These are phyloP conservation scores for Saitozyma podzolica DNA, from an alignment of 768 basidiomycete species.

Conservation along the genomic window DNA sequence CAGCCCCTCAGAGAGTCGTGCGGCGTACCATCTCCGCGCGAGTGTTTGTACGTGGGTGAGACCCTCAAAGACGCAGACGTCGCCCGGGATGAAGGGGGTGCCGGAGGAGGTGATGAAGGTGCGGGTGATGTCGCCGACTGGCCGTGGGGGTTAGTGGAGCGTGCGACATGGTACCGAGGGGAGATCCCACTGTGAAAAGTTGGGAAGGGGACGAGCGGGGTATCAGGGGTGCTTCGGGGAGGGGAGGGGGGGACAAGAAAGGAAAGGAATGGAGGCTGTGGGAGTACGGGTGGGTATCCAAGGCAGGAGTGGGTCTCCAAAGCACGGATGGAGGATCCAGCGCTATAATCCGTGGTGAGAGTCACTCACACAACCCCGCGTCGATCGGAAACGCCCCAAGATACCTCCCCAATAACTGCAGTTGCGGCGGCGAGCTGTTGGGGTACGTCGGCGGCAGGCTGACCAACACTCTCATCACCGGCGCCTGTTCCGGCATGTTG, in stretches of 20 bases:
- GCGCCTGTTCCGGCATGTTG: slow-evolving; percentile 21
- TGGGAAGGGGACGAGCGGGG: neutral
- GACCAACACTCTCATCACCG: slow-evolving; percentile 40
- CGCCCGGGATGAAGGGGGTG: slow-evolving; percentile 46
- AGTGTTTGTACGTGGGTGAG: slow-evolving; percentile 39
- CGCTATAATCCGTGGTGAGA: neutral
- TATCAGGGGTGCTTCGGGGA: slow-evolving; percentile 1
- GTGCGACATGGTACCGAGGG: too few relatives aligned
- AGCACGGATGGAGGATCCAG: neutral
- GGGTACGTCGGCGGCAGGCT: slow-evolving; percentile 53
- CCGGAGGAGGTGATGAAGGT: slow-evolving; percentile 51
- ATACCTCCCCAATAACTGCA: slow-evolving; percentile 52
- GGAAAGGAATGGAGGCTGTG: slow-evolving; percentile 8
- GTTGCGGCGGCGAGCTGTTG: slow-evolving; percentile 44
- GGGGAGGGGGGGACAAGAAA: neutral
- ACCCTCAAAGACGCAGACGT: slow-evolving; percentile 53
- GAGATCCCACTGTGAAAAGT: too few relatives aligned
- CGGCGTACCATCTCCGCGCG: slow-evolving; percentile 41
- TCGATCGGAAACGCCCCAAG: slow-evolving; percentile 51
- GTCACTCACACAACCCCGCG: slow-evolving; percentile 46
- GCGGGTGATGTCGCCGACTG: slow-evolving; percentile 51
- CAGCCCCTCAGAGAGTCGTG: slow-evolving; percentile 18
- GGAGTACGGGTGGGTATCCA: neutral
- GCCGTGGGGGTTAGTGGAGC: too few relatives aligned
- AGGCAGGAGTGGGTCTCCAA: neutral